Percentiles rank a stretch among this genome's conserved stretches.
Conservation (phyloP, 345 rosid species). For the Melastoma malabathricum region DNA sequence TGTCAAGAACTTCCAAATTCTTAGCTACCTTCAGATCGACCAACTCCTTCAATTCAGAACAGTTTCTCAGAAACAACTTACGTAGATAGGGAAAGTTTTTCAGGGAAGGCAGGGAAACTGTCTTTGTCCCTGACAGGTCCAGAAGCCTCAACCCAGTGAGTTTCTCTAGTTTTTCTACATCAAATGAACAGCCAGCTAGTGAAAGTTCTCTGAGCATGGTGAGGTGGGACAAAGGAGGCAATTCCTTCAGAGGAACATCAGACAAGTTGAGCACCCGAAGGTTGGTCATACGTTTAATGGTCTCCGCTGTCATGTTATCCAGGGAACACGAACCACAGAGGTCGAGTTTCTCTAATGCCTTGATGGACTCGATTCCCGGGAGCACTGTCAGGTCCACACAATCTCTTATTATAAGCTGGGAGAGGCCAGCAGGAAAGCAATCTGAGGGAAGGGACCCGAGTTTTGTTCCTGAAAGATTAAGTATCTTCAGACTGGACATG, state of each 20-base stretch:
- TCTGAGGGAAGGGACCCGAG: constrained; percentile 1
- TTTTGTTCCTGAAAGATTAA: constrained; percentile 13
- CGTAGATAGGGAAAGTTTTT: not conserved
- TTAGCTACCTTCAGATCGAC: not conserved
- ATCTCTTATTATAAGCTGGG: constrained; percentile 6
- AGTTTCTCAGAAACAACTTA: not conserved
- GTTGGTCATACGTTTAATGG: not conserved
- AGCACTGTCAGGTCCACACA: constrained; percentile 8
- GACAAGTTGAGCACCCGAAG: constrained; percentile 8
- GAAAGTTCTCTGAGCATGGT: constrained; percentile 7
- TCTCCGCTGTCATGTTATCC: not conserved
- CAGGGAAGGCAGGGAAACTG: constrained; percentile 1
- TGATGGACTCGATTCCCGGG: constrained; percentile 4
- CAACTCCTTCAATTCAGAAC: not conserved
- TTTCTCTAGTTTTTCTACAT: not conserved
- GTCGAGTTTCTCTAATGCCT: constrained; percentile 5
- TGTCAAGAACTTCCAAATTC: not conserved
- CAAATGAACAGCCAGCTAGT: constrained; percentile 3
- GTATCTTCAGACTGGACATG: constrained; percentile 8
- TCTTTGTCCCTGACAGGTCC: not conserved
- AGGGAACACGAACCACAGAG: not conserved
- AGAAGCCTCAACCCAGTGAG: constrained; percentile 1
- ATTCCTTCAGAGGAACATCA: not conserved
- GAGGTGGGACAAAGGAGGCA: constrained; percentile 6
- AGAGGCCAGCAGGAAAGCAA: constrained; percentile 7